Evolutionary conservation across 306 rosid species (phyloP).

Genomic region (Cicer bijugum): DNA sequence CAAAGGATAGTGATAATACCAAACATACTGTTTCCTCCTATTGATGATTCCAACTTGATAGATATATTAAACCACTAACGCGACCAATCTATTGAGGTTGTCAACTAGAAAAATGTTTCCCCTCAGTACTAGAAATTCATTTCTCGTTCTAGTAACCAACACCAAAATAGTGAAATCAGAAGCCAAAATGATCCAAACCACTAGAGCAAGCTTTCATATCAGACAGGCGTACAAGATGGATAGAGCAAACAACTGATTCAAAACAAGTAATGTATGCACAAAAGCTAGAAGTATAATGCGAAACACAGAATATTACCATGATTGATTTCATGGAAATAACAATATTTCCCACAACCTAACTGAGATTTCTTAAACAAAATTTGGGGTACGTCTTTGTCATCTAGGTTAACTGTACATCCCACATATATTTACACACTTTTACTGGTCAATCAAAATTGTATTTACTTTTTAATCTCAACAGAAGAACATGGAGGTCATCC

Average conservation of each 20-base stretch:
- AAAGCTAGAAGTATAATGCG: not conserved
- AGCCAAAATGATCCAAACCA: not conserved
- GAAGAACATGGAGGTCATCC: slow-evolving; percentile 81
- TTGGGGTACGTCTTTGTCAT: slow-evolving; percentile 32
- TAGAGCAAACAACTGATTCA: not conserved
- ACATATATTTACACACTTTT: slow-evolving; percentile 41
- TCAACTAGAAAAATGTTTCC: not conserved
- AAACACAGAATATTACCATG: not conserved
- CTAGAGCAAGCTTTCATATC: not conserved
- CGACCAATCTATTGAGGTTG: not conserved
- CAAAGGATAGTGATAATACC: too few species aligned
- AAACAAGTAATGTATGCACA: slow-evolving; percentile 13
- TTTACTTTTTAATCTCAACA: slow-evolving; percentile 57
- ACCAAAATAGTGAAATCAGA: not conserved
- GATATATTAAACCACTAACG: not conserved
- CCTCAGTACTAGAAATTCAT: not conserved
- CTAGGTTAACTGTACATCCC: slow-evolving; percentile 37
- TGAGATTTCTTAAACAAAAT: slow-evolving; percentile 31
- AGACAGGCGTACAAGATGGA: not conserved
- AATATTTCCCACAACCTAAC: slow-evolving; percentile 3
- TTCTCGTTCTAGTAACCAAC: not conserved
- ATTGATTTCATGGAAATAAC: not conserved
- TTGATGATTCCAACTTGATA: too few species aligned
- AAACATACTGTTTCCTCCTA: too few species aligned
- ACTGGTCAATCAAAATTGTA: slow-evolving; percentile 34